Percentiles rank a stretch among this genome's conserved stretches.
phyloP scores from a whole-genome alignment of 305 asterid genomes.

The Fraxinus dipetala region DNA sequence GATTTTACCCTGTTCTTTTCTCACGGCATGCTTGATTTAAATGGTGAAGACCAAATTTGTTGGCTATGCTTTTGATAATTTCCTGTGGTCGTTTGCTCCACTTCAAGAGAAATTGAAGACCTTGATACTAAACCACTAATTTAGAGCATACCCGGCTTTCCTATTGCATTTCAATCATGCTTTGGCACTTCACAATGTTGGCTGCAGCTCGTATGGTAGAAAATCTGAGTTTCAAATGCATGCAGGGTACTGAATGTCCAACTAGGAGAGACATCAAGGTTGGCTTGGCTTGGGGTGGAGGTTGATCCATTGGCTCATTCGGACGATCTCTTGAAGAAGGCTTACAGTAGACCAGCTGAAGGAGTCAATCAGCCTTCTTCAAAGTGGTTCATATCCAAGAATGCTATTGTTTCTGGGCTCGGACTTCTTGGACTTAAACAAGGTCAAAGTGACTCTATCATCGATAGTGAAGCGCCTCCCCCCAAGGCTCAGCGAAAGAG shows the following conservation, averaged over 20 bases:
- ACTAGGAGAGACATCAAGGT: slow-evolving; percentile 84
- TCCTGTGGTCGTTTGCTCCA: neutral
- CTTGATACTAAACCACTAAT: neutral
- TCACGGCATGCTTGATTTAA: neutral
- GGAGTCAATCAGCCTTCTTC: slow-evolving; percentile 53
- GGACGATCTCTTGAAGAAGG: slow-evolving; percentile 63
- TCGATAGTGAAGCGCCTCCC: slow-evolving; percentile 46
- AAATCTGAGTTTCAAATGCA: slow-evolving; percentile 21
- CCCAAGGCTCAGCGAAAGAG: slow-evolving; percentile 83
- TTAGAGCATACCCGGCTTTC: neutral
- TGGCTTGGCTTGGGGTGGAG: slow-evolving; percentile 95
- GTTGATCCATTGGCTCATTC: slow-evolving; percentile 83
- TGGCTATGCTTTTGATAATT: neutral
- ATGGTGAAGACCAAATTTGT: neutral
- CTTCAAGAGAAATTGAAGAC: neutral
- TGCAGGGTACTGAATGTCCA: slow-evolving; percentile 77
- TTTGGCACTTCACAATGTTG: neutral
- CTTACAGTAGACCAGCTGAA: slow-evolving; percentile 84
- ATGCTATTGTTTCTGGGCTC: slow-evolving; percentile 78
- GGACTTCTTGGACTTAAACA: slow-evolving; percentile 88
- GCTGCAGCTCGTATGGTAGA: neutral
- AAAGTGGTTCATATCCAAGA: slow-evolving; percentile 96
- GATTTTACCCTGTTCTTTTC: neutral
- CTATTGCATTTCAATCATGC: neutral
- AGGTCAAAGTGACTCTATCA: slow-evolving; percentile 43